Evolutionary conservation across 208 protist species (phyloP), one percentile per base, ranked within the genome.

Genomic region (Trypanosoma conorhini): DNA sequence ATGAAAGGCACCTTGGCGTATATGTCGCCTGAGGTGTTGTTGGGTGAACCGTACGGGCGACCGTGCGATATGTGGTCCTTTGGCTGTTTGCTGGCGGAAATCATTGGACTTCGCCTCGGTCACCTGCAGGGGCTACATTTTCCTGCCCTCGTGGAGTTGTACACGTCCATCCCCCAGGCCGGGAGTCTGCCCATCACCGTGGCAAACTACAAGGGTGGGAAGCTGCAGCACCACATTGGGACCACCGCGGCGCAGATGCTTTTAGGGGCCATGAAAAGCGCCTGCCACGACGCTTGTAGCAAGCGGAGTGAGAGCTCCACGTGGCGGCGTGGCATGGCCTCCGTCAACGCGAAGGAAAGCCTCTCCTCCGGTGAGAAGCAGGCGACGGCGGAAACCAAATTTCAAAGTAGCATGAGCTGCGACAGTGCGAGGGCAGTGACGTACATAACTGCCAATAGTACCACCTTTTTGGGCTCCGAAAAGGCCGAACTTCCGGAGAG

Each of bases 1-100:
- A 74, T 93, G 38, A 87, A 84, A 24, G 88, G 91, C 30, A 94
- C 91, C 5, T 84, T 96, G 71, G 82, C 80, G 10, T 98, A 98
- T 80, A 96, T 97, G 83, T 94, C 96, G 0, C 92, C 93, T 7
- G 89, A 97, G 74, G 92, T 97, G 17, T 63, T 98, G 5, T 67
- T 98, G 0, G 89, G 91, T 7, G 81, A 94, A 17, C 73, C 84
- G 55, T 98, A 98, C 71, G 91, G 87, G 57, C 83, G 88, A n/a
- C 83, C 88, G 52, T 96, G 97, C 61, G 95, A 98, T 80, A 84
- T 98, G 54, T 98, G 95, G 94, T 97, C 93, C 10, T 85, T 98
- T 65, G 95, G 95, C 24, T 98, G 95, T 72, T 69, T 95, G 8
- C 64, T 95, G 28, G 85, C 87, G 15, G 82, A 91, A 22, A 72